Conservation (phyloP, 306 rosid species). For the Canavalia ensiformis region DNA sequence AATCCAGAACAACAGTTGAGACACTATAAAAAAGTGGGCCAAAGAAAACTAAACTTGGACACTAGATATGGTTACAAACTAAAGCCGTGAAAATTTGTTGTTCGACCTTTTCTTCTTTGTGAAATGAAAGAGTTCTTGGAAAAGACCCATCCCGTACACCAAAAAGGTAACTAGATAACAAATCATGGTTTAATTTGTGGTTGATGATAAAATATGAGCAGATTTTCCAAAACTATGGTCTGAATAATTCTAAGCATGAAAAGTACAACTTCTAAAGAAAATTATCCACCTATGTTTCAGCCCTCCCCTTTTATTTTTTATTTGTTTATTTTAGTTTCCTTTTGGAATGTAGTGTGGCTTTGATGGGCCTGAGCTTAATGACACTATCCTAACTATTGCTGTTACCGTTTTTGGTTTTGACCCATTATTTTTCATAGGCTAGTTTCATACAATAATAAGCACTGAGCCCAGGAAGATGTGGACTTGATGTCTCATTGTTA, state of each 20-base stretch:
- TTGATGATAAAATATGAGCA: constrained; percentile 12
- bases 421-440: background rate
- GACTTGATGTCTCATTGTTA: background rate
- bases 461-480: background rate
- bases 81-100: constrained; percentile 24
- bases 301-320: background rate
- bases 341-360: background rate
- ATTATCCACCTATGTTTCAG: background rate
- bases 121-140: constrained; percentile 13
- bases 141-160: background rate
- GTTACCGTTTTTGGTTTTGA: background rate
- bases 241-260: constrained; percentile 10
- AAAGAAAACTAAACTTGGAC: constrained; percentile 30
- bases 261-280: constrained; percentile 1
- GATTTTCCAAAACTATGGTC: constrained; percentile 3
- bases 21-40: constrained; percentile 40
- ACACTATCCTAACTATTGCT: background rate
- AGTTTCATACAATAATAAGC: background rate
- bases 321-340: background rate
- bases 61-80: constrained; percentile 4
- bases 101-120: constrained; percentile 18
- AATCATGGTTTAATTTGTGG: constrained; percentile 15
- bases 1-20: constrained; percentile 43
- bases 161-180: background rate
- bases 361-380: constrained; percentile 29